Evolutionary conservation across 148 eudicot species (phyloP).

Genomic region (Vaccinium myrtillus): DNA sequence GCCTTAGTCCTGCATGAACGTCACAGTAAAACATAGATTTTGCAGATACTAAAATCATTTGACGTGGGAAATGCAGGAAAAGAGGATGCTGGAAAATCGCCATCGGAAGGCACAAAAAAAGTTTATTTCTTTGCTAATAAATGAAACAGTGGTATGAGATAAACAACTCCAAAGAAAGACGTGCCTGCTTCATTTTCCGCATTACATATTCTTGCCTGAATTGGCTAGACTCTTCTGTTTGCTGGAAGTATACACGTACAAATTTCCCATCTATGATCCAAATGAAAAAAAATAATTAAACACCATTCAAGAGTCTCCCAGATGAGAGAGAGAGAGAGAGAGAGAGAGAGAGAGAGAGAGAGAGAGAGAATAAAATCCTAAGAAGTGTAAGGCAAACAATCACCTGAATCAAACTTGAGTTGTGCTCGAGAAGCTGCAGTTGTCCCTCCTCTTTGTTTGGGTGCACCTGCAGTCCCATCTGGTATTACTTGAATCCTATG

Average conservation of each 20-base stretch:
- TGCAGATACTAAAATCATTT: background rate
- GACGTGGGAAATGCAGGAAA: conserved; percentile 10
- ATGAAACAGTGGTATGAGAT: background rate
- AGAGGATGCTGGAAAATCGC: background rate
- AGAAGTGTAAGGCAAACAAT: conserved; percentile 4
- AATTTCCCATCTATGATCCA: conserved; percentile 62
- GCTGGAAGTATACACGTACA: conserved; percentile 74
- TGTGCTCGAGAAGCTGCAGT: conserved; percentile 71
- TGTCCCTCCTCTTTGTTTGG: conserved; percentile 74
- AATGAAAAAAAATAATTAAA: conserved; percentile 11
- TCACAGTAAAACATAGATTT: background rate
- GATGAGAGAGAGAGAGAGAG: background rate
- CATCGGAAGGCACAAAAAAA: background rate
- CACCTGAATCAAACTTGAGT: conserved; percentile 88
- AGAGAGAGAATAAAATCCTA: background rate
- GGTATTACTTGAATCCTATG: conserved; percentile 18
- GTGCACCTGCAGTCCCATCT: conserved; percentile 67
- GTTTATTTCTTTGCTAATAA: background rate
- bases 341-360: background rate
- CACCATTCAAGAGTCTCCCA: background rate
- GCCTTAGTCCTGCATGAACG: conserved; percentile 76
- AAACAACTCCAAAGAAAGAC: conserved; percentile 16
- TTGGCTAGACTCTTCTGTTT: conserved; percentile 44
- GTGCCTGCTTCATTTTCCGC: conserved; percentile 91
- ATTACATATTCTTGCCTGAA: conserved; percentile 88